Conservation (phyloP, 257 asterid genomes). For the Verbena officinalis region DNA sequence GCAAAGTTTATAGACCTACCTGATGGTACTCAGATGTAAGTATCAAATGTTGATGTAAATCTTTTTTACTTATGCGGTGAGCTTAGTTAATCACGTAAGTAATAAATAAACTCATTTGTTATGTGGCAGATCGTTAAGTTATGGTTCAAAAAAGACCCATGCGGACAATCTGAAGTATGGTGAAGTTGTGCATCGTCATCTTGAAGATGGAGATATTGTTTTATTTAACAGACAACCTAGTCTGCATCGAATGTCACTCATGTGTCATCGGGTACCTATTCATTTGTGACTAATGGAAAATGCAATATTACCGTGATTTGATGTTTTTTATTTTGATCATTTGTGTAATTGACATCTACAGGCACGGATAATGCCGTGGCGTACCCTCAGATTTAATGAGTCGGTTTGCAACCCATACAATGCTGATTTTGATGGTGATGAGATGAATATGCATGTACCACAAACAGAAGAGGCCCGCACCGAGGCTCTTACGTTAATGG, state of each 20-base stretch:
- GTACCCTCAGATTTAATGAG: slow-evolving; percentile 94
- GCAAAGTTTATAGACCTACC: slow-evolving; percentile 74
- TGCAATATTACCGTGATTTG: neutral
- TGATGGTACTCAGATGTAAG: slow-evolving; percentile 87
- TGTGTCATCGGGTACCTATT: slow-evolving; percentile 82
- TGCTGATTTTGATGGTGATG: slow-evolving; percentile 99
- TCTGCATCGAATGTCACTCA: slow-evolving; percentile 95
- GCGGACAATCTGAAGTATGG: slow-evolving; percentile 90
- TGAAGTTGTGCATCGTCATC: slow-evolving; percentile 78
- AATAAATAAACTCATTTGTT: neutral
- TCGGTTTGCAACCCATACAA: slow-evolving; percentile 98
- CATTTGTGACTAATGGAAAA: slow-evolving; percentile 13
- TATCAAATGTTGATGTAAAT: neutral
- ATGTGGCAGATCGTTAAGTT: slow-evolving; percentile 61
- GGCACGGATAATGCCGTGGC: slow-evolving; percentile 99
- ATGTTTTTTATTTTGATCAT: slow-evolving; percentile 27
- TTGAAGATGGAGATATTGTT: slow-evolving; percentile 89
- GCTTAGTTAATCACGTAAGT: slow-evolving; percentile 15
- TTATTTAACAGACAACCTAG: slow-evolving; percentile 96
- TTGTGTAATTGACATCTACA: slow-evolving; percentile 36
- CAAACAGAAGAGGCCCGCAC: slow-evolving; percentile 98
- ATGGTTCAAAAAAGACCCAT: slow-evolving; percentile 56
- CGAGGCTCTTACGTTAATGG: slow-evolving; percentile 95
- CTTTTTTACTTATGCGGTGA: neutral
- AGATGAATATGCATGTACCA: slow-evolving; percentile 99